A percentile compares a stretch with the other conserved stretches of the same genome.
These are phyloP conservation scores for Kwoniella shandongensis DNA, from an alignment of 768 basidiomycete genomes.

Conservation along the genomic window DNA sequence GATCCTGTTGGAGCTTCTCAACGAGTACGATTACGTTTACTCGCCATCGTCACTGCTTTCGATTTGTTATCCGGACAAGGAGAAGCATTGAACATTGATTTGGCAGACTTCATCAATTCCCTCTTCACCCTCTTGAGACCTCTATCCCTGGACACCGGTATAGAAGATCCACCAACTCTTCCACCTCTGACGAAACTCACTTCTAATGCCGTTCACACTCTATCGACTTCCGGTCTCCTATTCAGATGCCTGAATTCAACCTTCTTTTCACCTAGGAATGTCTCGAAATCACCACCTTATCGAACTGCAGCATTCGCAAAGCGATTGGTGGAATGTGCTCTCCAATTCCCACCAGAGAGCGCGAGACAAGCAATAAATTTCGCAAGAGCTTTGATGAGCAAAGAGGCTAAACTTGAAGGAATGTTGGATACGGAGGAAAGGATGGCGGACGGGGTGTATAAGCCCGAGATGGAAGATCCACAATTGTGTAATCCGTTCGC, in stretches of 20 bases:
- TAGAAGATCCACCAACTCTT: constrained; percentile 60
- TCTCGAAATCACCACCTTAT: constrained; percentile 61
- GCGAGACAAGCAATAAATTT: constrained; percentile 72
- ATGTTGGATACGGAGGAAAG: constrained; percentile 85
- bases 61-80: constrained; percentile 96
- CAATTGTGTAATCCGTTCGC: constrained; percentile 62
- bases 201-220: constrained; percentile 25
- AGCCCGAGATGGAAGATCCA: constrained; percentile 83
- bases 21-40: constrained; percentile 59
- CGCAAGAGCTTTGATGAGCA: constrained; percentile 67
- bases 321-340: constrained; percentile 74
- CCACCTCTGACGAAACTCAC: constrained; percentile 14
- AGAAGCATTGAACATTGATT: constrained; percentile 96
- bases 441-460: constrained; percentile 77
- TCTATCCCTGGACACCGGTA: constrained; percentile 65
- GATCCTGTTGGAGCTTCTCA: constrained; percentile 52
- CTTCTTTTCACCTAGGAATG: constrained; percentile 67
- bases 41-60: constrained; percentile 94
- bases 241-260: constrained; percentile 80
- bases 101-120: constrained; percentile 78
- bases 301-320: constrained; percentile 90
- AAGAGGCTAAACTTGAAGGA: constrained; percentile 77
- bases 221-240: constrained; percentile 61
- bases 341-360: constrained; percentile 73
- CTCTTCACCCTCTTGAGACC: constrained; percentile 80